Evolutionary conservation across 2,329 filamentous ascomycete species (phyloP).

Genomic region (Apiospora aurea): DNA sequence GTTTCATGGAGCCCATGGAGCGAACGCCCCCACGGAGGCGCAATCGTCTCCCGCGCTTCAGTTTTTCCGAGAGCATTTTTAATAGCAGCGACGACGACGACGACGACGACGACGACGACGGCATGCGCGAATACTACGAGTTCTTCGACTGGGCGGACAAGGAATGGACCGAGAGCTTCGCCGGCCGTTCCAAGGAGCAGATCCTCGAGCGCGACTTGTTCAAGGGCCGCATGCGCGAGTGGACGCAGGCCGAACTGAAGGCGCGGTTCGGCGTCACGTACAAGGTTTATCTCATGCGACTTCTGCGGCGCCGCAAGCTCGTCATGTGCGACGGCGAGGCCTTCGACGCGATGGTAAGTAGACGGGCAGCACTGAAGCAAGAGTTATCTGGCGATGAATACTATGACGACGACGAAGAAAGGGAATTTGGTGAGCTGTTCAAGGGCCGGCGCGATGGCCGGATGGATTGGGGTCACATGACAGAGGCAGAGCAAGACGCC

Average conservation of each 20-base stretch:
- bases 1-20: constrained; percentile 13
- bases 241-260: background rate
- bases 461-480: background rate
- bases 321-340: background rate
- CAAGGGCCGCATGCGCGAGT: background rate
- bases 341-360: background rate
- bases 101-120: background rate
- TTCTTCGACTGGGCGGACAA: constrained; percentile 3
- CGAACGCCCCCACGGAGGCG: background rate
- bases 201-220: constrained; percentile 3
- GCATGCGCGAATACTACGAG: background rate
- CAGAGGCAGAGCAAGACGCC: constrained; percentile 2
- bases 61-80: background rate
- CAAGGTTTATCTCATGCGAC: constrained; percentile 24
- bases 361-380: too few species aligned
- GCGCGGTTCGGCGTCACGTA: constrained; percentile 29
- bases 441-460: background rate
- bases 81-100: background rate
- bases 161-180: constrained; percentile 6
- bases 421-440: background rate
- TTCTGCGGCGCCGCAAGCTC: constrained; percentile 10
- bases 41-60: background rate
- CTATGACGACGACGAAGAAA: background rate
- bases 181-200: background rate
- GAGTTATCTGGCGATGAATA: background rate